Evolutionary conservation across 257 asterid genomes (phyloP), one percentile per base, ranked within the genome.

Genomic region (Linaria vulgaris): DNA sequence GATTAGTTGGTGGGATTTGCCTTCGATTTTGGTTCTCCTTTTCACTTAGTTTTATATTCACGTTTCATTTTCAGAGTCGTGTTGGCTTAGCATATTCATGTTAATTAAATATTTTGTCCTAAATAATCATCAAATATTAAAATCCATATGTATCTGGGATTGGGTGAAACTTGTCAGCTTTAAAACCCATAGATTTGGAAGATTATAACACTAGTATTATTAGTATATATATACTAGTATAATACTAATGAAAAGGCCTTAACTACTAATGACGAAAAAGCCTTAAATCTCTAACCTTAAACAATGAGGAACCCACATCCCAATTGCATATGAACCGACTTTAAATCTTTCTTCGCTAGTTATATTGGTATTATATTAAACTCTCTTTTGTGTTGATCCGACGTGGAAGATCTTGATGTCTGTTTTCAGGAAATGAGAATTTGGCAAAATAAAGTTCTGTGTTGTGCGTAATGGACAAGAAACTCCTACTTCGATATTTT

Each of bases 1-100:
- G 74, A 76, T 71, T 76, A 61, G 80, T 61, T 76, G 80, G 77
- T 71, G 77, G 73, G 73, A 70, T 75, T 58, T 69, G 73, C 47
- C 66, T 24, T 74, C 64, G 69, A 63, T 57, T 63, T 54, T 30
- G 69, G 30, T 55, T 34, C 63, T 56, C 52, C 56, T 61, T 72
- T 66, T 54, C 69, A 44, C 21, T 34, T 65, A 7, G 19, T 49
- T 49, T 9, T 49, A 49, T 6, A 49, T 49, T 17, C 25, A 15
- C 21, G 10, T 5, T 47, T 47, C 53, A 47, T 47, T 49, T 61
- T 72, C 78, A 67, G 34, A 61, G 41, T 73, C 70, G 70, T 41
- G 70, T 73, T 38, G 77, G 70, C 61, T 61, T 61, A 19, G 78
- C 78, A 73, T 67, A 47, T 53, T 6, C 46, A 8, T 23, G 13